Evolutionary conservation across 208 protist species (phyloP).

Genomic region (Leishmania aethiopica): DNA sequence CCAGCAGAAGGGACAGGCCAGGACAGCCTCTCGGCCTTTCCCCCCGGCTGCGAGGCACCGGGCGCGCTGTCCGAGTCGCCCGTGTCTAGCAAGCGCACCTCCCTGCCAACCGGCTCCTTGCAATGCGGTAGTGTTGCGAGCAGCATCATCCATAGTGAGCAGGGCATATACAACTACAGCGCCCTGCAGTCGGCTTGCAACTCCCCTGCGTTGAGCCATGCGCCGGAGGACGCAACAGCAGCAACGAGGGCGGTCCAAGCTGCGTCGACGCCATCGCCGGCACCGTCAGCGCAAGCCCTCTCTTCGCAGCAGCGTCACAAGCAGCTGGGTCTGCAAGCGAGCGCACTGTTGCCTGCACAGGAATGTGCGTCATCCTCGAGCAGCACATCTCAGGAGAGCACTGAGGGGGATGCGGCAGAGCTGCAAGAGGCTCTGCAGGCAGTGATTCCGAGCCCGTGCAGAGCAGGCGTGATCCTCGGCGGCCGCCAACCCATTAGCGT

Average conservation of each 20-base stretch:
- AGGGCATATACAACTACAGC: conserved; percentile 31
- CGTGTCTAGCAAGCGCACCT: background rate
- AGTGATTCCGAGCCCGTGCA: background rate
- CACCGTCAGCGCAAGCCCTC: background rate
- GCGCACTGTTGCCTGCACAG: background rate
- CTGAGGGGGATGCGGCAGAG: background rate
- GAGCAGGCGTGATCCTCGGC: conserved; percentile 22
- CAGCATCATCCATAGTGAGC: conserved; percentile 31
- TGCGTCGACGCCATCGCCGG: background rate
- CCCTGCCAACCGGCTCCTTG: background rate
- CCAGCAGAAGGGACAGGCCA: background rate
- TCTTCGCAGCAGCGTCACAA: conserved; percentile 11
- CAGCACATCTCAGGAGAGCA: conserved; percentile 2
- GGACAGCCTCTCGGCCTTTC: background rate
- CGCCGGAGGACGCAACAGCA: conserved; percentile 8
- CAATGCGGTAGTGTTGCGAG: background rate
- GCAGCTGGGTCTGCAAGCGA: conserved; percentile 2
- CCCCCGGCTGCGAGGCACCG: background rate
- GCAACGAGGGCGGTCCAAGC: background rate
- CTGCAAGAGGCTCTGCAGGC: background rate
- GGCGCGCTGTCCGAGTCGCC: background rate
- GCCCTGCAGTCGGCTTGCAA: conserved; percentile 18
- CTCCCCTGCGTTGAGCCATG: conserved; percentile 26
- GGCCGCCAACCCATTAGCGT: conserved; percentile 25
- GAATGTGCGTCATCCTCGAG: background rate